Evolutionary conservation across 805 yeast species (phyloP), one percentile per base, ranked within the genome.

Genomic region (Candida corydali): DNA sequence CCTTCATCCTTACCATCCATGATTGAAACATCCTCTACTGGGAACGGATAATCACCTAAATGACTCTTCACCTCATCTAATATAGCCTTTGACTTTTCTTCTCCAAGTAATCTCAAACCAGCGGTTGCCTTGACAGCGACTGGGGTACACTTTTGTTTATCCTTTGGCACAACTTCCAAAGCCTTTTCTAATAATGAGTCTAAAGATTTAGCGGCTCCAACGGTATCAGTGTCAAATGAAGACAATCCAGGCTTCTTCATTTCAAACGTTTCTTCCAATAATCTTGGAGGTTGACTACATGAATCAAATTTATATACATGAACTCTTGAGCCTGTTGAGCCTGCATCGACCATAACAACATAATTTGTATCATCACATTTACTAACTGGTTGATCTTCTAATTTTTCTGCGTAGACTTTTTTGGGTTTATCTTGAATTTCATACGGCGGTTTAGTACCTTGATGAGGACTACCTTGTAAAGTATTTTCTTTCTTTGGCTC

Each of bases 1-100:
- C 98, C 99, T 69, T 94, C 98, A 50, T 91, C 95, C 41, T 80
- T 81, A 47, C 98, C 98, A 41, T 84, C 88, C 98, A 93, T 91
- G 54, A 93, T 86, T 8, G 89, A 73, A 41, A 93, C 73, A 44
- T 97, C 98, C 41, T 87, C 85, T 33, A 93, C 87, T 2, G 96
- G 83, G 69, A 93, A 93, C 38, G 98, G 98, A 59, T 79, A 93
- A 45, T 87, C 80, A 1, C 65, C 61, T 45, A 93, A 69, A 54
- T 87, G 93, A 8, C 58, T 52, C 56, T 85, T 74, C 16, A 94
- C 97, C 43, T 86, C 86, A 5, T 65, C 69, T 50, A 93, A 70
- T 39, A 93, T 93, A 30, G 75, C 77, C 17, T 61, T 61, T 4
- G 95, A 73, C 57, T 83, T 83, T 34, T 72, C 82, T 35, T 75